A percentile compares a stretch with the other conserved stretches of the same genome.
Conservation (phyloP, 2,329 filamentous ascomycete species). For the Knufia fluminis region DNA sequence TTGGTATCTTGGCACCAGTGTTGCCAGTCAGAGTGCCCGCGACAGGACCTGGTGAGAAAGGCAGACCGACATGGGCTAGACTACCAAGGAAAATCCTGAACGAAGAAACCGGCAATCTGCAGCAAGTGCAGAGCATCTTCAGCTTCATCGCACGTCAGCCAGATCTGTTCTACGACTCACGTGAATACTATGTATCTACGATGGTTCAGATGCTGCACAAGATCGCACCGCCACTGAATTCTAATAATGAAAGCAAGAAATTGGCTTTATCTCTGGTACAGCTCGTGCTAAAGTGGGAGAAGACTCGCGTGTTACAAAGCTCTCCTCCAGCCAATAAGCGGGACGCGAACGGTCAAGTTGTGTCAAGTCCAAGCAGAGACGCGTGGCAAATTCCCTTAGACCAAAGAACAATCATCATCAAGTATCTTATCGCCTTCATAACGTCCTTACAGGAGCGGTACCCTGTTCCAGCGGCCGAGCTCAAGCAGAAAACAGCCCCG, state of each 20-base stretch:
- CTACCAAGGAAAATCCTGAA: constrained; percentile 83
- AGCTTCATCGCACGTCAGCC: constrained; percentile 91
- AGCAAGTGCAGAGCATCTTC: constrained; percentile 95
- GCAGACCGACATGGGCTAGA: constrained; percentile 75
- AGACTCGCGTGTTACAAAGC: constrained; percentile 53
- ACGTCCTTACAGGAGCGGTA: constrained; percentile 81
- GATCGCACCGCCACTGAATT: constrained; percentile 71
- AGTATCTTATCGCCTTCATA: constrained; percentile 93
- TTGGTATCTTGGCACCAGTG: constrained; percentile 91
- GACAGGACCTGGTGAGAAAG: constrained; percentile 52
- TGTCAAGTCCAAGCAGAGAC: constrained; percentile 37
- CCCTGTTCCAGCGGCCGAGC: constrained; percentile 55
- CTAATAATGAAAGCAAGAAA: constrained; percentile 85
- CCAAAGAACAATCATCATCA: constrained; percentile 72
- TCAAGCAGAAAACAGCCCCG: constrained; percentile 21
- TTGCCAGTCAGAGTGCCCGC: constrained; percentile 68
- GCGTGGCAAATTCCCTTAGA: constrained; percentile 46
- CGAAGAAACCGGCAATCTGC: constrained; percentile 88
- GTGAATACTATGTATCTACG: constrained; percentile 80
- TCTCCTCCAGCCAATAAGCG: constrained; percentile 31
- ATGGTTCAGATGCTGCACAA: constrained; percentile 86
- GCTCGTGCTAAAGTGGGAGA: constrained; percentile 87
- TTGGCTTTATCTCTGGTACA: constrained; percentile 83
- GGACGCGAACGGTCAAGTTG: constrained; percentile 39
- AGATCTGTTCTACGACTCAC: constrained; percentile 85